Base-by-base conservation (phyloP, 495 filamentous ascomycete species). In the Hypoxylon fuscum region DNA sequence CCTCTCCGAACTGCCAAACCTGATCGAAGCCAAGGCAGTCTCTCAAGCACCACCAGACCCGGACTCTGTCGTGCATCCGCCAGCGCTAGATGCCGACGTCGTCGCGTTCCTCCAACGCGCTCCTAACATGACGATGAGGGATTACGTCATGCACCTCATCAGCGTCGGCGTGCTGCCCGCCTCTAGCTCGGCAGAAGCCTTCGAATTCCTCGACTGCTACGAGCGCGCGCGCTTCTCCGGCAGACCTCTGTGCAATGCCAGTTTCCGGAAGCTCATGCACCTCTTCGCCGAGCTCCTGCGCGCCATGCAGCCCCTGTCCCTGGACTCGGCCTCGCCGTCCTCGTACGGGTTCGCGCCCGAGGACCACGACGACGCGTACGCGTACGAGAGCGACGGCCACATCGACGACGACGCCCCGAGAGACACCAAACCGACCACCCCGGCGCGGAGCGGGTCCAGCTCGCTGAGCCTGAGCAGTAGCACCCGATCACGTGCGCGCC, bases 1-100 rank as follows among this genome's bases (percentile, higher is more conserved):
- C n/a, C 83, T 98, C 10, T 77, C 80, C 15, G 96, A 98, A 76
- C 79, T 98, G 11, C 90, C 94, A 1, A 89, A 96, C 67, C 80
- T 98, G 18, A 92, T 98, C 55, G 95, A 98, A 74, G 93, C 92
- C 0, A 93, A 93, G 75, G 95, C 93, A 5, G 87, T 95, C 10
- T 90, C 92, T 0, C 80, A 95, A 34, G 91, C 91, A 1, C 90
- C 90, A 0, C 74, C 81, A 0, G 88, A 93, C 53, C 74, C 77
- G 4, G 58, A 68, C 12, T 83, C 79, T 48, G 62, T 59, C 10
- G 51, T 75, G 8, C 63, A 78, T 2, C 75, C 75, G 21, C 75
- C 79, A 5, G 27, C 72, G 34, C 71, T 82, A 7, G 80, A 84
- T 48, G 81, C 87, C 1, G 80, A 84, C 10, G 85, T 88, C 10